phyloP scores from a whole-genome alignment of 208 protist species.

The Acanthamoeba triangularis region DNA sequence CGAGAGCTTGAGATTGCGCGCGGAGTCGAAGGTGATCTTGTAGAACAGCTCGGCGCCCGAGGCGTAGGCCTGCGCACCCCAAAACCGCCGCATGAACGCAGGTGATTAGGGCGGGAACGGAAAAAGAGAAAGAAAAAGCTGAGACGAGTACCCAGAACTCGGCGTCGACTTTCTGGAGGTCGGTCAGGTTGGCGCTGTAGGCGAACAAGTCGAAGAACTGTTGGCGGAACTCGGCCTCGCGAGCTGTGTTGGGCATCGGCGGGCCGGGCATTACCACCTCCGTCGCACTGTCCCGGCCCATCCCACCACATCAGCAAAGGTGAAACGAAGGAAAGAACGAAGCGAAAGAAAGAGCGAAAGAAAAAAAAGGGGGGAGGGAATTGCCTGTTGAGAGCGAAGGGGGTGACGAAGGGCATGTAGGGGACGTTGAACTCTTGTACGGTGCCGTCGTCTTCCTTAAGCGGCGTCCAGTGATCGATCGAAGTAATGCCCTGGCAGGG shows the following conservation, averaged over 20 bases:
- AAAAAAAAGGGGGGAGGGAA: no score
- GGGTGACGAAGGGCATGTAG: no score
- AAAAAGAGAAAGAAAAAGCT: not conserved
- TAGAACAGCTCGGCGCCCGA: constrained; percentile 1
- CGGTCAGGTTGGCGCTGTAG: constrained; percentile 48
- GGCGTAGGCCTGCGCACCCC: not conserved
- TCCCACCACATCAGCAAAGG: no score
- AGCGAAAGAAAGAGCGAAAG: no score
- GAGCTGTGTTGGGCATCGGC: not conserved
- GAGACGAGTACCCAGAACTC: constrained; percentile 1
- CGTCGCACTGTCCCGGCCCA: not conserved
- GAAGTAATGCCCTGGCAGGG: no score
- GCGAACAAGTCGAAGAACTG: not conserved
- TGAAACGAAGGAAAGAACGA: no score
- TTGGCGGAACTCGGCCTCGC: not conserved
- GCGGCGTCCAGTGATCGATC: no score
- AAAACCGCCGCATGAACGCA: not conserved
- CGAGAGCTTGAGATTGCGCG: constrained; percentile 21
- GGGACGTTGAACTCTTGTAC: no score
- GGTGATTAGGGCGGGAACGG: not conserved
- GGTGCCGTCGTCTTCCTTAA: no score
- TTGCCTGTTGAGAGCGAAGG: no score
- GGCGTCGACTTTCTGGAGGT: constrained; percentile 12
- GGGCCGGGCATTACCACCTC: constrained; percentile 16
- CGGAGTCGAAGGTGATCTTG: constrained; percentile 2